Evolutionary conservation across 345 rosid genomes (phyloP).

Genomic region (Hypericum androsaemum): DNA sequence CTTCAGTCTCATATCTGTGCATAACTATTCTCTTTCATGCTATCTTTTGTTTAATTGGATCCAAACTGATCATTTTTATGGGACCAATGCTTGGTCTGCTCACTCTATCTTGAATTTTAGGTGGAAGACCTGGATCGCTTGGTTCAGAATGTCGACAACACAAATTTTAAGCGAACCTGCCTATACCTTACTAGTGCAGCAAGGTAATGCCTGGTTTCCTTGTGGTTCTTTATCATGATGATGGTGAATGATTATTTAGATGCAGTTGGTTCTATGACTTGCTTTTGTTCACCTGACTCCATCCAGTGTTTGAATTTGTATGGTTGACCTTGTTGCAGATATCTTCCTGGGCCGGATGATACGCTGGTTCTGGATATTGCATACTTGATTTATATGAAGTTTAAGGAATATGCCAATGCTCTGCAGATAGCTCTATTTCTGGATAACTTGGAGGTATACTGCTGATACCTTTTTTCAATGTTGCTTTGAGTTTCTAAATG

Average conservation of each 20-base stretch:
- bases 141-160: conserved; percentile 60
- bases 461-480: too few relatives aligned
- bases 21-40: not conserved
- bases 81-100: not conserved
- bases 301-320: not conserved
- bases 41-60: too few relatives aligned
- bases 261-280: not conserved
- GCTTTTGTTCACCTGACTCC: not conserved
- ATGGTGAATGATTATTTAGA: not conserved
- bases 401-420: conserved; percentile 61
- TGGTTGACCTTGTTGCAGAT: conserved; percentile 35
- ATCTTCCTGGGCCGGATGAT: conserved; percentile 93
- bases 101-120: conserved; percentile 16
- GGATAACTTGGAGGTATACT: conserved; percentile 66
- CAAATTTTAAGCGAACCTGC: conserved; percentile 91
- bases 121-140: conserved; percentile 93
- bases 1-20: not conserved
- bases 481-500: not conserved
- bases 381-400: conserved; percentile 63
- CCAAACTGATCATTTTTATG: too few relatives aligned
- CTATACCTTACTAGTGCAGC: conserved; percentile 87
- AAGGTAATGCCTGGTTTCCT: conserved; percentile 30
- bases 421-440: conserved; percentile 78
- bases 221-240: not conserved
- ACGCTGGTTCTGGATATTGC: conserved; percentile 62